These are phyloP conservation scores for Eucalyptus coolabah DNA, from an alignment of 345 rosid genomes.

Conservation along the genomic window DNA sequence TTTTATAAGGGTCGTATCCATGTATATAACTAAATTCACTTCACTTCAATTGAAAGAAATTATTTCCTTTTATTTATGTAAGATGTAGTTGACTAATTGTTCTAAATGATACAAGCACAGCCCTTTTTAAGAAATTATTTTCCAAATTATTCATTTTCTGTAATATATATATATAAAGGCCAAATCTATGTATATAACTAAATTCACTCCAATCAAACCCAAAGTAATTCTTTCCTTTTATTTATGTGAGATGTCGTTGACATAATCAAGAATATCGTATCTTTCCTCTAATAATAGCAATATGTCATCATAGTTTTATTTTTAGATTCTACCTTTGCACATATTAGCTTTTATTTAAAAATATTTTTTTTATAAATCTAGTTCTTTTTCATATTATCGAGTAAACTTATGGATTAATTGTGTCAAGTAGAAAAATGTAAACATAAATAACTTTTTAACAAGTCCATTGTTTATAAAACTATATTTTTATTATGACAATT, in stretches of 20 bases:
- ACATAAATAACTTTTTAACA: neutral
- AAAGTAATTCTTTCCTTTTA: neutral
- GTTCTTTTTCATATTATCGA: neutral
- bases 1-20: neutral
- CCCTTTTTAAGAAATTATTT: rapidly evolving
- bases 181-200: neutral
- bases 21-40: neutral
- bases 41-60: rapidly evolving
- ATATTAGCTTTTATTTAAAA: neutral
- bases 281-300: neutral
- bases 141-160: rapidly evolving
- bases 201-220: neutral
- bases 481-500: neutral
- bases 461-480: neutral
- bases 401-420: neutral
- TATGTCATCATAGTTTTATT: neutral
- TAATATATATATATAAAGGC: too few species aligned
- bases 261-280: neutral
- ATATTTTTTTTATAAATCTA: neutral
- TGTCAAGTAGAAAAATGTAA: neutral
- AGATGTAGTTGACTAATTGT: neutral
- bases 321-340: neutral
- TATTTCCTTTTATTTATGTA: neutral
- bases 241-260: neutral
- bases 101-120: rapidly evolving